These are phyloP conservation scores for Herpetospermum pedunculosum DNA, from an alignment of 306 rosid species.

Conservation along the genomic window DNA sequence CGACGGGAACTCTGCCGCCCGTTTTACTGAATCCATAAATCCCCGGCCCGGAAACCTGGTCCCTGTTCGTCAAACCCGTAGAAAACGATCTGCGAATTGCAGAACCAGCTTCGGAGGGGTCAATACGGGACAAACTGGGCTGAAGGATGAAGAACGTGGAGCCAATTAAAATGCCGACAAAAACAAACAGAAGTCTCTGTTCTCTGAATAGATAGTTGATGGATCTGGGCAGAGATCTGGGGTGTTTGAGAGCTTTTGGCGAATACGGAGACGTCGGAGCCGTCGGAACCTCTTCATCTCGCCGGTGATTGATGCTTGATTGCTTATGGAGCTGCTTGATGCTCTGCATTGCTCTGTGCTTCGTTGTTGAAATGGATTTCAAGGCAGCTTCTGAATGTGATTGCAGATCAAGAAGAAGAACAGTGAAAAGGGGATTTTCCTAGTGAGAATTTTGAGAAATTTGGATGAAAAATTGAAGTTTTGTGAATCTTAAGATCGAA, in stretches of 20 bases:
- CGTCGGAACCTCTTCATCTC: conserved; percentile 60
- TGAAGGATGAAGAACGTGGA: conserved; percentile 84
- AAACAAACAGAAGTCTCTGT: conserved; percentile 77
- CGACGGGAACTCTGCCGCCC: conserved; percentile 49
- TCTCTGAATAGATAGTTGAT: conserved; percentile 67
- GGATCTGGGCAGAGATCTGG: conserved; percentile 81
- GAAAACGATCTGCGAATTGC: conserved; percentile 15
- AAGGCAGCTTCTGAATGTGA: not conserved
- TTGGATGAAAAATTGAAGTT: not conserved
- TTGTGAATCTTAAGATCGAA: not conserved
- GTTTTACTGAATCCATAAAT: conserved; percentile 9
- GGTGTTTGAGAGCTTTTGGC: conserved; percentile 57
- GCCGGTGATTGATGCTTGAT: conserved; percentile 42
- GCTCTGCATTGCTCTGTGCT: conserved; percentile 2
- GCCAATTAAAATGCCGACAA: conserved; percentile 74
- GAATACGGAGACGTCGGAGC: conserved; percentile 44
- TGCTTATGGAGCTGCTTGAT: conserved; percentile 75
- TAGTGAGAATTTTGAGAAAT: not conserved
- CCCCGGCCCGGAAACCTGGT: conserved; percentile 6
- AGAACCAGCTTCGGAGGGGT: conserved; percentile 36
- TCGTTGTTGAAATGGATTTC: not conserved
- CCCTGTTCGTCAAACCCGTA: not conserved
- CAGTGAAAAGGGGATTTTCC: not conserved
- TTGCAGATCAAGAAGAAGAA: not conserved
- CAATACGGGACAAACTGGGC: conserved; percentile 58